A percentile compares a stretch with the other conserved stretches of the same genome.
Evolutionary conservation across 139 green algal species (phyloP).

Genomic region (Chlorella sp.): DNA sequence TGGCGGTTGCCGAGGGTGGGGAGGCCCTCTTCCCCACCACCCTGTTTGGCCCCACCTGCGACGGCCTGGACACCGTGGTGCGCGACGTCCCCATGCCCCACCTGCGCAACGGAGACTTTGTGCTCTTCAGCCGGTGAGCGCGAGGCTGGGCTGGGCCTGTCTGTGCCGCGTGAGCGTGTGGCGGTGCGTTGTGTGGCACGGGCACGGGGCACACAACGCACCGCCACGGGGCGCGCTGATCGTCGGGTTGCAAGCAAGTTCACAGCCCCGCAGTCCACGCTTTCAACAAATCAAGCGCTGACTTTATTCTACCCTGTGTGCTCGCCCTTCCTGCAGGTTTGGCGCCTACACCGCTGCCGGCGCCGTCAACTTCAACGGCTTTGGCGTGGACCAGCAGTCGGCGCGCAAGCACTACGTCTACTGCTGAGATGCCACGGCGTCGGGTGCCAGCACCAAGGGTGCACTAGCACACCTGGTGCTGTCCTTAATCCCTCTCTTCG

Average conservation of each 20-base stretch:
- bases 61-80: slow-evolving; percentile 85
- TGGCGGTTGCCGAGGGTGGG: slow-evolving; percentile 48
- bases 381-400: background rate
- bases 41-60: slow-evolving; percentile 91
- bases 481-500: no score
- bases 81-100: slow-evolving; percentile 80
- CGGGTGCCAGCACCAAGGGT: no score
- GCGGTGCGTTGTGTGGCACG: no score
- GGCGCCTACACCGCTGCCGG: slow-evolving; percentile 89
- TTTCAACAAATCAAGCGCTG: no score
- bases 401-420: slow-evolving; percentile 11
- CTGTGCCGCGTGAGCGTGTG: no score
- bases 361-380: slow-evolving; percentile 78
- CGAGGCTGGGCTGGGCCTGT: no score
- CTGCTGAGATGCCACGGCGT: background rate
- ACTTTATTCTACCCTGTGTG: no score
- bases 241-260: no score
- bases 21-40: slow-evolving; percentile 60
- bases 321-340: slow-evolving; percentile 52
- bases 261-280: no score
- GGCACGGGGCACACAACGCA: no score
- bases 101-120: slow-evolving; percentile 87
- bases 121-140: slow-evolving; percentile 74
- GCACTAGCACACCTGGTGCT: no score
- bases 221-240: no score